Base-by-base conservation (phyloP, 78 protist genomes). In the Speleostelium caveatum region DNA sequence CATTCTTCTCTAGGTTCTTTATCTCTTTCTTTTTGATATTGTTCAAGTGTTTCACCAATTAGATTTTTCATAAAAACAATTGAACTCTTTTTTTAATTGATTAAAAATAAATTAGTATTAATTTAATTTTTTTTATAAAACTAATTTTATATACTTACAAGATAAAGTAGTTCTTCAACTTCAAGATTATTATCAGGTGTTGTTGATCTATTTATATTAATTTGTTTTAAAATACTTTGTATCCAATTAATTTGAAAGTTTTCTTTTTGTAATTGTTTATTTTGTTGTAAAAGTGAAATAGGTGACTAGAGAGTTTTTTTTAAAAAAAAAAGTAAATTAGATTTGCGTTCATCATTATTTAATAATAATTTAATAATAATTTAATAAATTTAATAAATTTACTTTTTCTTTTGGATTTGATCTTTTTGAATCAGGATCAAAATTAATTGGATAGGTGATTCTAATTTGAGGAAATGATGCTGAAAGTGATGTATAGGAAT, bases 391-490 rank as follows among this genome's bases (percentile, higher is more conserved):
- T n/a, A n/a, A n/a, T n/a, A 67, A 39, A 67, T 2, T n/a, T 67
- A 32, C 53, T 3, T 36, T 67, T 65, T 65, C 49, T 39, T 79
- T 59, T 32, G 89, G 76, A n/a, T 53, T 55, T 56, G 91, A 73
- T 32, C 16, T 35, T 69, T 83, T 83, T 7, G 91, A 83, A 24
- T 83, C 91, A 26, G 91, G 56, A n/a, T 83, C 91, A 28, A 83
- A 83, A 32, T 69, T 51, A 3, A 32, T 17, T 21, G 80, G 80
- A 60, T 83, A 83, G 0, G 91, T 59, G 12, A 83, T 83, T 3
- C 45, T 33, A 42, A 83, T 69, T 19, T 83, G 77, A 10, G 91
- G 91, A 17, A 69, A 83, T n/a, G 80, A 69, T 14, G 32, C 60
- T 5, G 42, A 59, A 0, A 83, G 32, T 8, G 78, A 35, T 19